A percentile compares a stretch with the other conserved stretches of the same genome.
Conservation (phyloP, 805 yeast species). For the Metschnikowia anglica region DNA sequence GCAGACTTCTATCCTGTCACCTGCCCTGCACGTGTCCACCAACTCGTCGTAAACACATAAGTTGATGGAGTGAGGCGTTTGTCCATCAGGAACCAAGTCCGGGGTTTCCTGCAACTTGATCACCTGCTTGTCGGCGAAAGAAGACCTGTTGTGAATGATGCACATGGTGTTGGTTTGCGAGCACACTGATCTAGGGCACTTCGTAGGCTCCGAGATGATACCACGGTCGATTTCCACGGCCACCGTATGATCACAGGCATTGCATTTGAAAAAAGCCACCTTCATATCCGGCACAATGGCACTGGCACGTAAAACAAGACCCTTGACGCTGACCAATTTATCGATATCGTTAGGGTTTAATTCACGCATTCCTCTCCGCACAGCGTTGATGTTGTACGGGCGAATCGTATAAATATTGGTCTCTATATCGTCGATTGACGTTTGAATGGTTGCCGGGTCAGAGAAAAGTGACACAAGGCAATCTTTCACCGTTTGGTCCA, state of each 20-base stretch:
- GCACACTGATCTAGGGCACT: conserved; percentile 89
- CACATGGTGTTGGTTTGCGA: conserved; percentile 83
- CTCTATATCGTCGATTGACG: conserved; percentile 66
- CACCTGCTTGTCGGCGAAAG: conserved; percentile 94
- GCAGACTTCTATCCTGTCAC: conserved; percentile 93
- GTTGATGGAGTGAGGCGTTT: conserved; percentile 95
- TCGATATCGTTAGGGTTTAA: conserved; percentile 93
- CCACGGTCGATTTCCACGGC: conserved; percentile 95
- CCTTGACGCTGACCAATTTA: conserved; percentile 86
- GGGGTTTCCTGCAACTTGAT: conserved; percentile 94
- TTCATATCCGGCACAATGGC: conserved; percentile 97
- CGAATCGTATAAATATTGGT: conserved; percentile 81
- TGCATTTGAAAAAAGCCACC: conserved; percentile 92
- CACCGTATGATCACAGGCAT: conserved; percentile 89
- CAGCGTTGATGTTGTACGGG: conserved; percentile 76
- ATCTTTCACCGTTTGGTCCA: conserved; percentile 95
- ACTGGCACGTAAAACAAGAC: conserved; percentile 83
- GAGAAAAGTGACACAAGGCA: conserved; percentile 66
- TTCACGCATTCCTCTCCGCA: conserved; percentile 80
- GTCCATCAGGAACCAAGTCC: conserved; percentile 95
- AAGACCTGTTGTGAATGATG: conserved; percentile 84
- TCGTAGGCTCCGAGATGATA: conserved; percentile 85
- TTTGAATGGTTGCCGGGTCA: conserved; percentile 26
- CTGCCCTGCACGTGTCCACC: conserved; percentile 93
- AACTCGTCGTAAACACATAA: conserved; percentile 93